A percentile compares a stretch with the other conserved stretches of the same genome.
These are phyloP conservation scores for Diospyros lotus DNA, from an alignment of 148 eudicot species.

Conservation along the genomic window DNA sequence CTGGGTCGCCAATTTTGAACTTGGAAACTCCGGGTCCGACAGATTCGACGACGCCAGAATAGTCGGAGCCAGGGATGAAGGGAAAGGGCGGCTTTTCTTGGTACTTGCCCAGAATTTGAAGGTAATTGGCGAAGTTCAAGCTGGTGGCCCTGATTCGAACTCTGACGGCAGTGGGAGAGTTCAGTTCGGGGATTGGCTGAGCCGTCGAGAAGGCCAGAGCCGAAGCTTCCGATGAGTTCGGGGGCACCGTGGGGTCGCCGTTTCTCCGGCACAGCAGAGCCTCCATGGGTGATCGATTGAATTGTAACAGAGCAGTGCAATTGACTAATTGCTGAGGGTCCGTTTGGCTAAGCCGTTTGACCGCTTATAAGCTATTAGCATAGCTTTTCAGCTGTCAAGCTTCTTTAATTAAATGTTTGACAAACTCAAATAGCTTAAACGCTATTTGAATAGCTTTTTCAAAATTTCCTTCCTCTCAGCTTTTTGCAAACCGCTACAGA, in stretches of 20 bases:
- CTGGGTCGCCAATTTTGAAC: constrained; percentile 70
- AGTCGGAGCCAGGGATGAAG: constrained; percentile 85
- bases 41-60: constrained; percentile 63
- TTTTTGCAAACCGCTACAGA: too few relatives aligned
- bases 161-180: constrained; percentile 48
- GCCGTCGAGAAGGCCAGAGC: constrained; percentile 34
- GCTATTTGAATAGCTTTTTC: too few relatives aligned
- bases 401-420: too few relatives aligned
- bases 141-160: constrained; percentile 71
- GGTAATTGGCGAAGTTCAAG: constrained; percentile 83
- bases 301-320: too few relatives aligned
- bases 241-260: constrained; percentile 66
- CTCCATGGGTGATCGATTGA: constrained; percentile 45
- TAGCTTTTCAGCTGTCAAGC: too few relatives aligned
- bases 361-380: too few relatives aligned
- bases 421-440: too few relatives aligned
- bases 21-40: constrained; percentile 46
- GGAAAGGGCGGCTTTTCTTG: constrained; percentile 77
- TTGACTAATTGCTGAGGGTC: too few relatives aligned
- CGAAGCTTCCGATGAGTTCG: constrained; percentile 32
- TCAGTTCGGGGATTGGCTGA: constrained; percentile 57
- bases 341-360: too few relatives aligned
- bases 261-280: constrained; percentile 64
- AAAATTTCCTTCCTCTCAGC: too few relatives aligned
- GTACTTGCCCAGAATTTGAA: constrained; percentile 79